Percentiles rank a stretch among this genome's conserved stretches.
Evolutionary conservation across 371 early-diverging fungal genomes (phyloP).

Genomic region (Actinomucor elegans): DNA sequence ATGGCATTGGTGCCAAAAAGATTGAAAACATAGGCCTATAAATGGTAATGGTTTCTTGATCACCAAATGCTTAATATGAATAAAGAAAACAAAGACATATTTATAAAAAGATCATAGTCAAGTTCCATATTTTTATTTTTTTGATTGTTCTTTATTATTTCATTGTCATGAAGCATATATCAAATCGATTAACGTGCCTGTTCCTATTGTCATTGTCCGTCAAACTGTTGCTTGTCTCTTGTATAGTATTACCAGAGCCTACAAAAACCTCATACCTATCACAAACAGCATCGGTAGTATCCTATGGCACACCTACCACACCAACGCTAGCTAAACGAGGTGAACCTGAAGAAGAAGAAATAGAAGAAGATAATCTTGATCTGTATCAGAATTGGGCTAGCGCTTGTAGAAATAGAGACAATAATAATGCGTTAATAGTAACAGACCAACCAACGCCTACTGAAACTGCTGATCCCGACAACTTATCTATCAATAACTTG

Average conservation of each 20-base stretch:
- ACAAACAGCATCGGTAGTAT: not conserved
- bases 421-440: constrained; percentile 6
- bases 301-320: not conserved
- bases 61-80: constrained; percentile 12
- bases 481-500: constrained; percentile 11
- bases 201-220: no score
- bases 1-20: constrained; percentile 45
- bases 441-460: not conserved
- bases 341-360: constrained; percentile 15
- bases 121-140: constrained; percentile 1
- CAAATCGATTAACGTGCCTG: no score
- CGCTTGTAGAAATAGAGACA: constrained; percentile 17
- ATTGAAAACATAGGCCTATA: constrained; percentile 19
- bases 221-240: no score
- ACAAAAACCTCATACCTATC: not conserved
- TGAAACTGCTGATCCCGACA: not conserved
- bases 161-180: no score
- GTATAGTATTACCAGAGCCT: constrained; percentile 1
- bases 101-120: not conserved
- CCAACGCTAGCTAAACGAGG: constrained; percentile 22
- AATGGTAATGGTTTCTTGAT: constrained; percentile 13
- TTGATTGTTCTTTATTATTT: not conserved
- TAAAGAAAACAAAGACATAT: not conserved
- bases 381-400: constrained; percentile 36
- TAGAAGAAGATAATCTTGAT: constrained; percentile 26